Evolutionary conservation across 805 yeast genomes (phyloP).

Genomic region (Alloascoidea hylecoeti): DNA sequence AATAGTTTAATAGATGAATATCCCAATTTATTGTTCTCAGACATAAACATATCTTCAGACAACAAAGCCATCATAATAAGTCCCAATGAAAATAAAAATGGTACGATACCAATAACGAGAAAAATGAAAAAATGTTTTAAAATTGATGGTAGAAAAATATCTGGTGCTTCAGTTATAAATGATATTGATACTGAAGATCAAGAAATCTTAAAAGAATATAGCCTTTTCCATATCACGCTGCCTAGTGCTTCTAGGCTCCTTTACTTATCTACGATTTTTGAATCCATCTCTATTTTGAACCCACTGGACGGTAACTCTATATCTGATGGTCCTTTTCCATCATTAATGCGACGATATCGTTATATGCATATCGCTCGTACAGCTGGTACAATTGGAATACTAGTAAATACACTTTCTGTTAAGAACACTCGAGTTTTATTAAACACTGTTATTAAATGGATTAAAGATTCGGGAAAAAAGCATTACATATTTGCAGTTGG

Average conservation of each 20-base stretch:
- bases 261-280: conserved; percentile 60
- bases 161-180: conserved; percentile 1
- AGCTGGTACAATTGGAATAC: conserved; percentile 83
- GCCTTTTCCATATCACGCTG: conserved; percentile 51
- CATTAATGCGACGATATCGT: conserved; percentile 71
- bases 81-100: neutral
- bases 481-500: conserved; percentile 94
- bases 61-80: neutral
- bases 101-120: neutral
- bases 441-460: conserved; percentile 41
- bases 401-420: conserved; percentile 81
- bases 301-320: conserved; percentile 9
- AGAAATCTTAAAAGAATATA: conserved; percentile 26
- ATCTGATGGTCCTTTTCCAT: conserved; percentile 54
- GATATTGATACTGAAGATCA: neutral
- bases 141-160: neutral
- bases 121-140: neutral
- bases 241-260: conserved; percentile 76
- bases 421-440: conserved; percentile 59
- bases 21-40: conserved; percentile 13
- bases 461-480: conserved; percentile 72
- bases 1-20: conserved; percentile 16
- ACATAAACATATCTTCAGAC: conserved; percentile 4
- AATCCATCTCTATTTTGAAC: conserved; percentile 29
- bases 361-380: conserved; percentile 81